A percentile compares a stretch with the other conserved stretches of the same genome.
These are phyloP conservation scores for Erodium maritimum DNA, from an alignment of 345 rosid genomes.

Conservation along the genomic window DNA sequence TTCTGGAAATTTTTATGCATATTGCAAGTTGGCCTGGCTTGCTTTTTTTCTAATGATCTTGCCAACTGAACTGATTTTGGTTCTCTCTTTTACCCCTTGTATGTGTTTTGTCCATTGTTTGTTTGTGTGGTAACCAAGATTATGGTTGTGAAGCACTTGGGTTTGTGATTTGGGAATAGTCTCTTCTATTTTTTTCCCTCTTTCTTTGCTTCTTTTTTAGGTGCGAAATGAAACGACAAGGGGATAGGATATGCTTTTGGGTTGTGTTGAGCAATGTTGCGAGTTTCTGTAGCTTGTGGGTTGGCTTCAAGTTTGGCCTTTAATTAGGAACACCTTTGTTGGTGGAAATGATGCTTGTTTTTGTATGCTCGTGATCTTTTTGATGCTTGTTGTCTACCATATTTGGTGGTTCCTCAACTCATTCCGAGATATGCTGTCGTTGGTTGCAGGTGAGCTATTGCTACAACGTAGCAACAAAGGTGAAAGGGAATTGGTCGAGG, in stretches of 20 bases:
- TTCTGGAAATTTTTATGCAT: too few species aligned
- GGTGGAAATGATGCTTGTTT: constrained; percentile 7
- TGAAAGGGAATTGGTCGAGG: constrained; percentile 1
- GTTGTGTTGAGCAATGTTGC: neutral
- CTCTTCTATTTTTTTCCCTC: neutral
- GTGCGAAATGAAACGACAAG: neutral
- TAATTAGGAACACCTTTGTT: constrained; percentile 4
- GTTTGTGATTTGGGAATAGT: neutral
- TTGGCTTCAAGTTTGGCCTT: too few species aligned
- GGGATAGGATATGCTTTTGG: constrained; percentile 5
- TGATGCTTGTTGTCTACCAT: constrained; percentile 9
- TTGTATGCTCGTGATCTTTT: constrained; percentile 2
- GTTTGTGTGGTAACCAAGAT: neutral
- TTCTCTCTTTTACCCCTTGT: neutral
- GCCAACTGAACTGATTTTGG: neutral
- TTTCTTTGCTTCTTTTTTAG: neutral
- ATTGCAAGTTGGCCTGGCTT: too few species aligned
- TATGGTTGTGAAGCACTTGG: too few species aligned
- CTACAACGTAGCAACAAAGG: constrained; percentile 1
- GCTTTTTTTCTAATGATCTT: too few species aligned
- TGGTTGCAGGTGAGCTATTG: constrained; percentile 11
- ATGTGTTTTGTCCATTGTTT: neutral
- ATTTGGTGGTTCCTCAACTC: neutral
- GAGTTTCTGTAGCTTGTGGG: neutral
- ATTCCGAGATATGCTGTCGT: constrained; percentile 3